Conservation (phyloP, 352 stramenopile species). For the Phytophthora uliginosa region DNA sequence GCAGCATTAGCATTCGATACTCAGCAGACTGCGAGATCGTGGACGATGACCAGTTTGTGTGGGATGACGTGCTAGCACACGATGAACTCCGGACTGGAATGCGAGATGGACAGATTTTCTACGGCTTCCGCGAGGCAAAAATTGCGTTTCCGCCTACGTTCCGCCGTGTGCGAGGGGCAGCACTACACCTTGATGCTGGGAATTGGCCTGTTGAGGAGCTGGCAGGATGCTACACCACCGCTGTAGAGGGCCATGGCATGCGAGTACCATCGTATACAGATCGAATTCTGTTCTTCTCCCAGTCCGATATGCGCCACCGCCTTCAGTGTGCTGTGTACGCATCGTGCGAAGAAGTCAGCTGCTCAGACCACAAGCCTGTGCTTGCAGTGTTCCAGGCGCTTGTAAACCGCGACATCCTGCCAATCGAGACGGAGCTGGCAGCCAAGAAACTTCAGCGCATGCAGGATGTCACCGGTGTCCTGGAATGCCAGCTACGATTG, state of each 20-base stretch:
- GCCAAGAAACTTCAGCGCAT: constrained; percentile 65
- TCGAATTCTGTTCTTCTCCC: constrained; percentile 88
- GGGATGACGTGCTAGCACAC: constrained; percentile 75
- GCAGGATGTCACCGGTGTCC: constrained; percentile 68
- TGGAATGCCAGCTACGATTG: constrained; percentile 68
- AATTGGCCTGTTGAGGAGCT: constrained; percentile 39
- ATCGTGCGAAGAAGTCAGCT: constrained; percentile 77
- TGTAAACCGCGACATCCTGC: constrained; percentile 65
- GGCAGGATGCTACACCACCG: constrained; percentile 64
- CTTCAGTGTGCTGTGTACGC: constrained; percentile 78
- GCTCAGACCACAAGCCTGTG: constrained; percentile 90
- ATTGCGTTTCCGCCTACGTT: constrained; percentile 87
- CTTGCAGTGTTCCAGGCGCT: constrained; percentile 75
- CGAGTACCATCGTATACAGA: constrained; percentile 93
- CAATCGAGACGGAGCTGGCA: constrained; percentile 55
- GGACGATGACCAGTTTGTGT: constrained; percentile 54
- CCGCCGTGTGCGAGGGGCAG: constrained; percentile 61
- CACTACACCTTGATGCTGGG: constrained; percentile 35
- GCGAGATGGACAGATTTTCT: constrained; percentile 67
- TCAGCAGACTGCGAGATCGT: constrained; percentile 51
- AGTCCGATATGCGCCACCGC: constrained; percentile 69
- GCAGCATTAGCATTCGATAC: constrained; percentile 35
- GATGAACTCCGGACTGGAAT: constrained; percentile 81
- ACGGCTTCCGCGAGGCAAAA: constrained; percentile 78
- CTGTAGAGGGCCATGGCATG: constrained; percentile 57